phyloP scores from a whole-genome alignment of 176 grass and related monocot species.

The Calamus simplicifolius region DNA sequence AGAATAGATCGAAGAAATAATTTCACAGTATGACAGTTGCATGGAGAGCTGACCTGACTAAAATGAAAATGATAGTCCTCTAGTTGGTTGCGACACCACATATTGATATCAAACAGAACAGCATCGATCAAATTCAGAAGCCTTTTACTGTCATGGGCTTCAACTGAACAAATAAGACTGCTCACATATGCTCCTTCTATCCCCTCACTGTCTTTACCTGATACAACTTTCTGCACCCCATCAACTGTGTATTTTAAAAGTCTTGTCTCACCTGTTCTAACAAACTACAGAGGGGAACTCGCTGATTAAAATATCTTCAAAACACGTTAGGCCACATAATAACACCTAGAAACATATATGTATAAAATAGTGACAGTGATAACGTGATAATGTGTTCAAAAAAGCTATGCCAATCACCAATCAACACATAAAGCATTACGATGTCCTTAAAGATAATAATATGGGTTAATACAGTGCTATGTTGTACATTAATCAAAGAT shows the following conservation, averaged over 20 bases:
- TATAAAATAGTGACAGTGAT: too few species aligned
- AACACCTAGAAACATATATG: too few species aligned
- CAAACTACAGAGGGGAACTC: constrained; percentile 36
- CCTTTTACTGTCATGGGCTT: constrained; percentile 27
- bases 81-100: constrained; percentile 56
- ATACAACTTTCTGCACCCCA: constrained; percentile 43
- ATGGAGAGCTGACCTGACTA: constrained; percentile 44
- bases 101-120: constrained; percentile 48
- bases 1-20: constrained; percentile 1
- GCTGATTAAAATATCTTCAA: neutral
- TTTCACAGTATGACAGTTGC: neutral
- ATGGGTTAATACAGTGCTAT: too few species aligned
- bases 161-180: constrained; percentile 62
- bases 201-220: constrained; percentile 32
- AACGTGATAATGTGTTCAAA: too few species aligned
- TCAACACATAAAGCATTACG: too few species aligned
- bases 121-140: constrained; percentile 54
- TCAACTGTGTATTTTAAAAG: constrained; percentile 55
- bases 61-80: constrained; percentile 75
- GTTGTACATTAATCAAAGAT: too few species aligned
- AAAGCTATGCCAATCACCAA: too few species aligned
- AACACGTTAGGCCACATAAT: too few species aligned
- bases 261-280: constrained; percentile 51
- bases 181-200: constrained; percentile 48
- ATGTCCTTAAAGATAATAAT: too few species aligned